These are phyloP conservation scores for Ogataea haglerorum DNA, from an alignment of 805 yeast genomes.

Conservation along the genomic window DNA sequence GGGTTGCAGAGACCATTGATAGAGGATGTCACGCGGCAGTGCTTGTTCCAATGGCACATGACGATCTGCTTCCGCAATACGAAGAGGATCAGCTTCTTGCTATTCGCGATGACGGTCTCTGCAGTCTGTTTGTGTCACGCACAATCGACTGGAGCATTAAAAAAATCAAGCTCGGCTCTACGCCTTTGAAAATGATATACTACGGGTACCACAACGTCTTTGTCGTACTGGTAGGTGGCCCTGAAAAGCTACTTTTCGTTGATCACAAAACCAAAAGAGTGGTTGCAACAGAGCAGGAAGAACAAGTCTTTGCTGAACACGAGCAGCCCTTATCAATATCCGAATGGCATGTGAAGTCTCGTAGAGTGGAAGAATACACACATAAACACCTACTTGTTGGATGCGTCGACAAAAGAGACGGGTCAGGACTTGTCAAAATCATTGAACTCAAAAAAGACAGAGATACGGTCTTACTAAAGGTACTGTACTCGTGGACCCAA, in stretches of 20 bases:
- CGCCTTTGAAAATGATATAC: slow-evolving; percentile 29
- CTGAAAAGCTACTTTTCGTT: slow-evolving; percentile 21
- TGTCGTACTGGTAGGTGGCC: slow-evolving; percentile 17
- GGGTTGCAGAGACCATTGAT: slow-evolving; percentile 25
- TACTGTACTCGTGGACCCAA: slow-evolving; percentile 20
- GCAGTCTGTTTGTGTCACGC: slow-evolving; percentile 20
- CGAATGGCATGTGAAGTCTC: slow-evolving; percentile 34
- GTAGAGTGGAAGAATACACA: slow-evolving; percentile 13
- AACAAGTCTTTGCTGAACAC: slow-evolving; percentile 13
- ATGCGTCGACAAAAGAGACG: slow-evolving; percentile 20
- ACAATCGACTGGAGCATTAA: slow-evolving; percentile 19
- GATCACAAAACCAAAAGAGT: slow-evolving; percentile 22
- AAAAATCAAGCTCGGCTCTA: slow-evolving; percentile 23
- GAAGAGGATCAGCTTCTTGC: slow-evolving; percentile 23
- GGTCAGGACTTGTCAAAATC: slow-evolving; percentile 27
- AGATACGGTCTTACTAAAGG: slow-evolving; percentile 13
- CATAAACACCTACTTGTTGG: slow-evolving; percentile 35
- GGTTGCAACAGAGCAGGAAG: slow-evolving; percentile 1
- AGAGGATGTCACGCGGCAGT: slow-evolving; percentile 18
- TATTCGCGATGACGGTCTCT: slow-evolving; percentile 35
- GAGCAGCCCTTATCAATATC: slow-evolving; percentile 31
- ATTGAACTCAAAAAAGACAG: slow-evolving; percentile 25
- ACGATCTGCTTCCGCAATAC: slow-evolving; percentile 3
- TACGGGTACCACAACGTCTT: slow-evolving; percentile 23
- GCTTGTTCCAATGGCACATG: slow-evolving; percentile 7